A percentile compares a stretch with the other conserved stretches of the same genome.
Conservation (phyloP, 352 stramenopile genomes). For the Globisporangium spinosum region DNA sequence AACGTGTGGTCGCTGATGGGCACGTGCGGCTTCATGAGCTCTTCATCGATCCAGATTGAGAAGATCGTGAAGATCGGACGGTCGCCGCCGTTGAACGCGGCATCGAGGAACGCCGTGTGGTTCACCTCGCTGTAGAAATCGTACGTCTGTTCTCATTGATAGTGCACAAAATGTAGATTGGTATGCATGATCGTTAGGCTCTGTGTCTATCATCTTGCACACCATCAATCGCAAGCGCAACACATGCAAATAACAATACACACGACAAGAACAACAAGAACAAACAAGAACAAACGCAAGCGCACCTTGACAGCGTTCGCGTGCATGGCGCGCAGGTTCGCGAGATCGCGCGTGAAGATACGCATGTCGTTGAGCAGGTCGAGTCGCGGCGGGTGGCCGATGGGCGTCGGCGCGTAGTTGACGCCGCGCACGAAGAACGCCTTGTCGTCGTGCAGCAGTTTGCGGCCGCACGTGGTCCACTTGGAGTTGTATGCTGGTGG, state of each 20-base stretch:
- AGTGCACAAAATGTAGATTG: background rate
- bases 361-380: constrained; percentile 52
- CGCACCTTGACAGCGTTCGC: constrained; percentile 56
- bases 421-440: constrained; percentile 72
- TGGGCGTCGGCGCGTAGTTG: constrained; percentile 70
- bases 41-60: constrained; percentile 70
- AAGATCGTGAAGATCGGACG: constrained; percentile 67
- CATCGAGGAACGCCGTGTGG: constrained; percentile 52
- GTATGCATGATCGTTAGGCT: background rate
- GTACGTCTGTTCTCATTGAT: constrained; percentile 31
- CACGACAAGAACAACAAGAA: background rate
- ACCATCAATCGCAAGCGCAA: background rate
- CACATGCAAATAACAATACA: background rate
- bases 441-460: constrained; percentile 50
- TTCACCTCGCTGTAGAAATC: constrained; percentile 54
- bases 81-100: constrained; percentile 53
- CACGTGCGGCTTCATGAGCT: constrained; percentile 37
- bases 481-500: constrained; percentile 33
- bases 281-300: background rate
- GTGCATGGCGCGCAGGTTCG: constrained; percentile 68
- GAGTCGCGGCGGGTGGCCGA: constrained; percentile 42
- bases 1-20: constrained; percentile 33
- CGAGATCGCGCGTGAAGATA: constrained; percentile 60
- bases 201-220: background rate
- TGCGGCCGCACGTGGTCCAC: constrained; percentile 57